A percentile compares a stretch with the other conserved stretches of the same genome.
phyloP scores from a whole-genome alignment of 345 rosid species.

The Conringia planisiliqua region DNA sequence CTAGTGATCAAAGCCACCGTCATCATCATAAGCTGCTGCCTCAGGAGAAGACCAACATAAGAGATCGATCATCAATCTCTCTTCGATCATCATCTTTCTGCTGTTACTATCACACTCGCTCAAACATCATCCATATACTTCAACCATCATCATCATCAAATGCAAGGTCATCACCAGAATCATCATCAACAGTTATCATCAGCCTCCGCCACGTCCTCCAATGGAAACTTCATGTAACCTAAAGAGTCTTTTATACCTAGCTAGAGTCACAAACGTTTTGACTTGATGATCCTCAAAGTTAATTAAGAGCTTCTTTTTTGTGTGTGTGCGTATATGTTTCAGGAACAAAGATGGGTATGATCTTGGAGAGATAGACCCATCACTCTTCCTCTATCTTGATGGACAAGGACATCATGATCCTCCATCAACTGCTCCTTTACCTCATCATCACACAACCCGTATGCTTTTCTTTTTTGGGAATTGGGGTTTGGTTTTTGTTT shows the following conservation, averaged over 20 bases:
- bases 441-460: constrained; percentile 71
- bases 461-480: constrained; percentile 30
- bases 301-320: neutral
- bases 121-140: constrained; percentile 18
- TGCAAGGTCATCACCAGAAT: constrained; percentile 42
- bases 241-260: neutral
- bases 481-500: constrained; percentile 25
- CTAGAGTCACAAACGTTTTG: neutral
- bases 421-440: constrained; percentile 37
- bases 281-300: neutral
- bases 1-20: constrained; percentile 45
- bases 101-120: constrained; percentile 33
- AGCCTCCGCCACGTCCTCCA: constrained; percentile 35
- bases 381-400: constrained; percentile 88
- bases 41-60: constrained; percentile 22
- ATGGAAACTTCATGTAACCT: constrained; percentile 69
- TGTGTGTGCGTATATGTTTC: neutral
- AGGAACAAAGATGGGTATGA: constrained; percentile 56
- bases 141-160: constrained; percentile 13
- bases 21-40: constrained; percentile 15
- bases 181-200: constrained; percentile 44
- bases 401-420: constrained; percentile 64
- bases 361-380: constrained; percentile 92
- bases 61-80: constrained; percentile 25
- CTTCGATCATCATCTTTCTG: constrained; percentile 39